phyloP scores from a whole-genome alignment of 768 basidiomycete species.

The Rhodosporidiobolus sp. region DNA sequence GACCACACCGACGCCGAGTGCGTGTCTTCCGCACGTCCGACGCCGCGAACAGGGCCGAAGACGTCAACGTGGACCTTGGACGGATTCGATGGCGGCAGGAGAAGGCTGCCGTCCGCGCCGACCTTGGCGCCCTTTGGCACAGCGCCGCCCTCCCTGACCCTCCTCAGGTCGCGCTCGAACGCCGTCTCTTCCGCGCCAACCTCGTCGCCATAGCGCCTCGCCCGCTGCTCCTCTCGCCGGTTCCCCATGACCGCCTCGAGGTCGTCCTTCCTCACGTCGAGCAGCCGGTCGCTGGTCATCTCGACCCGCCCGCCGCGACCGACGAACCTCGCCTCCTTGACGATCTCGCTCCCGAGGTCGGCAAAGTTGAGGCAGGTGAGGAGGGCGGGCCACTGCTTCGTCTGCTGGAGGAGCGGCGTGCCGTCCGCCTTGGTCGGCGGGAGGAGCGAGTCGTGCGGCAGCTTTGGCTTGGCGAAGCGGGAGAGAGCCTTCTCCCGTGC shows the following conservation, averaged over 20 bases:
- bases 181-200: background rate
- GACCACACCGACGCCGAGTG: background rate
- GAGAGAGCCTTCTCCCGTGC: background rate
- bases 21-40: background rate
- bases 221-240: background rate
- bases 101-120: conserved; percentile 2
- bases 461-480: conserved; percentile 5
- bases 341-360: conserved; percentile 18
- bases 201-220: background rate
- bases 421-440: conserved; percentile 13
- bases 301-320: conserved; percentile 9
- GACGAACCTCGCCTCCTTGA: conserved; percentile 16
- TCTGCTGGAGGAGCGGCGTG: conserved; percentile 15
- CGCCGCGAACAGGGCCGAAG: background rate
- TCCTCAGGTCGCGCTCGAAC: background rate
- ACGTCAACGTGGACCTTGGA: background rate
- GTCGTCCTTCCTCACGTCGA: conserved; percentile 1
- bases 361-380: conserved; percentile 5
- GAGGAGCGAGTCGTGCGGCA: background rate
- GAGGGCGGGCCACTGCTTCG: conserved; percentile 16
- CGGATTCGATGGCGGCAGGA: background rate
- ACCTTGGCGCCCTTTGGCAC: background rate
- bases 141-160: background rate
- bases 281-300: background rate
- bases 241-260: conserved; percentile 8